Evolutionary conservation across 306 rosid species (phyloP).

Genomic region (Hippophae rhamnoides): DNA sequence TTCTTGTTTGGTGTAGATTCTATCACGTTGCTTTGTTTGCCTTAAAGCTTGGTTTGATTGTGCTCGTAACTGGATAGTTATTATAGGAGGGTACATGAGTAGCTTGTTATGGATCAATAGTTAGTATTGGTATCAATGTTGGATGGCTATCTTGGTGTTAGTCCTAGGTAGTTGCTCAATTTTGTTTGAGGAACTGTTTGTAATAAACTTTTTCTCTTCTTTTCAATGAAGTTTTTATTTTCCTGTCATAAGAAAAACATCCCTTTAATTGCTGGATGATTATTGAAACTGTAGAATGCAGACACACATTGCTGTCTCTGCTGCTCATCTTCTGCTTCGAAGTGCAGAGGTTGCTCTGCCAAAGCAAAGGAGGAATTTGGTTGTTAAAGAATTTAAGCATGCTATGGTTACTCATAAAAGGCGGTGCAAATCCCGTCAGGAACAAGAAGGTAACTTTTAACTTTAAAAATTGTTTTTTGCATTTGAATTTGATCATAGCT

Average conservation of each 20-base stretch:
- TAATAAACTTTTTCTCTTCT: no score
- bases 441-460: constrained; percentile 40
- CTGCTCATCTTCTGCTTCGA: constrained; percentile 54
- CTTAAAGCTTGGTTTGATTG: no score
- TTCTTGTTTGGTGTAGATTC: no score
- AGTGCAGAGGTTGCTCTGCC: constrained; percentile 64
- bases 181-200: no score
- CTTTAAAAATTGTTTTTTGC: constrained; percentile 4
- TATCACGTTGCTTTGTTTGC: no score
- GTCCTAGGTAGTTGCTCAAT: no score
- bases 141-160: no score
- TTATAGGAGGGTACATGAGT: no score
- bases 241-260: neutral
- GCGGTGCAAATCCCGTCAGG: constrained; percentile 41
- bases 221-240: no score
- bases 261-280: constrained; percentile 7
- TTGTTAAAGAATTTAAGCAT: constrained; percentile 56
- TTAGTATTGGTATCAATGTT: no score
- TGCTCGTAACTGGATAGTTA: no score
- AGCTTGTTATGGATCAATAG: no score
- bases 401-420: constrained; percentile 77
- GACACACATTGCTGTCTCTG: constrained; percentile 52
- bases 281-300: constrained; percentile 42
- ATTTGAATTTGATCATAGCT: neutral
- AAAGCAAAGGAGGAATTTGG: constrained; percentile 64